Evolutionary conservation across 2,329 filamentous ascomycete genomes (phyloP).

Genomic region (Leptosphaerulina australis): DNA sequence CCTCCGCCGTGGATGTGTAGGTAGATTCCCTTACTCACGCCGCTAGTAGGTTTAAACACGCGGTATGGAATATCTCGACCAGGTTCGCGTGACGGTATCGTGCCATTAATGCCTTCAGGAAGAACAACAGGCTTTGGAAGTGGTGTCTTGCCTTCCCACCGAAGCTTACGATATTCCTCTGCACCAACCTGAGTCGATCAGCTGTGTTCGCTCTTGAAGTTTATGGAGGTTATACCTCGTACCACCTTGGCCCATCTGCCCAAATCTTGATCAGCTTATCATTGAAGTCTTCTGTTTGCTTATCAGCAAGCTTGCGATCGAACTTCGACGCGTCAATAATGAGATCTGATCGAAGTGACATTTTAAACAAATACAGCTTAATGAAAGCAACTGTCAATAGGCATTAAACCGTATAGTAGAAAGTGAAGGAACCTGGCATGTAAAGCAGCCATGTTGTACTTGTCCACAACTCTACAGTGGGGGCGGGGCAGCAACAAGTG

Average conservation of each 20-base stretch:
- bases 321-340: slow-evolving; percentile 53
- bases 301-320: slow-evolving; percentile 47
- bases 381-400: not conserved
- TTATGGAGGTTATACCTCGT: slow-evolving; percentile 48
- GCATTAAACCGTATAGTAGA: not conserved
- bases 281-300: slow-evolving; percentile 55
- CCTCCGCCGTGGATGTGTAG: slow-evolving; percentile 63
- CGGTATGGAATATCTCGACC: slow-evolving; percentile 60
- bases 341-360: slow-evolving; percentile 49
- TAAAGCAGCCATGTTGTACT: slow-evolving; percentile 3
- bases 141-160: slow-evolving; percentile 59
- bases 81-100: slow-evolving; percentile 59
- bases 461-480: slow-evolving; percentile 5
- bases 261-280: slow-evolving; percentile 52
- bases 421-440: not conserved
- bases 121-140: slow-evolving; percentile 57
- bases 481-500: slow-evolving; percentile 27
- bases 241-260: slow-evolving; percentile 57
- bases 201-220: not conserved
- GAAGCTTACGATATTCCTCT: slow-evolving; percentile 60
- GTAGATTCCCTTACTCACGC: slow-evolving; percentile 54
- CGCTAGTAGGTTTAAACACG: slow-evolving; percentile 58
- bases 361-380: slow-evolving; percentile 5
- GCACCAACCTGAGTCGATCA: slow-evolving; percentile 55
- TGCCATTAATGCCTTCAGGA: slow-evolving; percentile 54